Evolutionary conservation across 2,329 filamentous ascomycete genomes (phyloP), one percentile per base, ranked within the genome.

Genomic region (Phaeomoniella chlamydospora): DNA sequence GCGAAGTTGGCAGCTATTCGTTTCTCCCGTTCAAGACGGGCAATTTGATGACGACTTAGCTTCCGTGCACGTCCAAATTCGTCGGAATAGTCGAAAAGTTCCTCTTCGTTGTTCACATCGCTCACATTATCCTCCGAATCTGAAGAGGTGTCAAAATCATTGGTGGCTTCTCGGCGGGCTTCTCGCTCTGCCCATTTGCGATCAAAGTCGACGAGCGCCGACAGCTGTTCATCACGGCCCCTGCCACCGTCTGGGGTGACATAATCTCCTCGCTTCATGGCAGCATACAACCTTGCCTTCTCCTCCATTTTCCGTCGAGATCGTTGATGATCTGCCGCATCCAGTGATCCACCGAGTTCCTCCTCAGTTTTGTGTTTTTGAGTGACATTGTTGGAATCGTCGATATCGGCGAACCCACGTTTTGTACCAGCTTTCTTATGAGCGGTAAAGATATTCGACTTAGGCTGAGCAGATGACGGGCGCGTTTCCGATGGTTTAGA

Each of bases 211-310:
- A 98, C 80, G 16, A 93, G 70, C 15, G 30, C 65, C 9, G 22
- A 6, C 6, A 9, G 6, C 42, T 55, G 37, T 37, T 70, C 69
- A 12, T 54, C 52, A 16, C 57, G 55, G 19, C 47, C 46, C n/a
- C 22, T 6, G 6, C 22, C 22, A 12, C 47, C 41, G 5, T 38
- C 37, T 37, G 41, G 41, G 3, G 36, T 65, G n/a, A 83, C 64
- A 56, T 83, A 77, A 51, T 93, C 79, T n/a, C 88, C 87, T 19
- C 82, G 72, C 58, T 93, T 93, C 74, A 98, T 79, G 26, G 83
- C 81, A 4, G 81, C 77, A 57, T 98, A 98, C 2, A 90, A 61
- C 3, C 81, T 73, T 3, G 83, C 85, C 58, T 98, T 98, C 60
- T 86, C 80, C 52, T 92, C 78, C 78, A 98, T 83, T 51, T 77